Base-by-base conservation (phyloP, 495 filamentous ascomycete genomes). In the Barbatosphaeria neglecta region DNA sequence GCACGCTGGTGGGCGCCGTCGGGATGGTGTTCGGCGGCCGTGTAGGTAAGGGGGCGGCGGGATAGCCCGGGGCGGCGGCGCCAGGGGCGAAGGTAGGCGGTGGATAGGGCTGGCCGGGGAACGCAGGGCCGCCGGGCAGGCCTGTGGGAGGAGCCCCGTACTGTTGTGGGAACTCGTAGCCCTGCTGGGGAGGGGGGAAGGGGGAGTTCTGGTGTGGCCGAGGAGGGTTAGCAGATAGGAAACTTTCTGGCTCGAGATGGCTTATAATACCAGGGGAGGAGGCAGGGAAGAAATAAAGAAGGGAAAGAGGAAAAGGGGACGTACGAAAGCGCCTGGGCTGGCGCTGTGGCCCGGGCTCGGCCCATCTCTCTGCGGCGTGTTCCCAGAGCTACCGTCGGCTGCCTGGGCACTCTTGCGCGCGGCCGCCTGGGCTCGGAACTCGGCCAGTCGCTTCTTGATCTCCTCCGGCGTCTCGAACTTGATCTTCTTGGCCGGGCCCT, bases 361-460 rank as follows among this genome's bases (percentile, higher is more conserved):
- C 13, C 63, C 62, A 40, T 65, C 69, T 28, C n/a, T n/a, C n/a
- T 70, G 70, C 11, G 74, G 69, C 18, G 70, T 69, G 17, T 73
- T 72, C 18, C 73, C 59, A 8, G 81, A 76, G 25, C 22, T 53
- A n/a, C 61, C 59, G 40, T 46, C 60, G 4, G 51, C n/a, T n/a
- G n/a, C 51, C 3, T 50, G 64, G 9, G 59, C 61, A 22, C 68
- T 67, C 58, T 75, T 75, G 50, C 83, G 80, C 6, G 71, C 66
- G 18, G 78, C 76, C 45, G 76, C 68, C 58, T 78, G 80, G 1
- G 85, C 84, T 48, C 83, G 84, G 50, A 89, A 83, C 53, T 86
- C 87, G 39, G 85, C 86, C 40, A 94, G 57, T 45, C 88, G 76
- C 71, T 82, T 83, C 72, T 89, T 90, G 52, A 94, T 59, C 54